A percentile compares a stretch with the other conserved stretches of the same genome.
phyloP scores from a whole-genome alignment of 1,284 basidiomycete species.

The Rhodotorula sp. region DNA sequence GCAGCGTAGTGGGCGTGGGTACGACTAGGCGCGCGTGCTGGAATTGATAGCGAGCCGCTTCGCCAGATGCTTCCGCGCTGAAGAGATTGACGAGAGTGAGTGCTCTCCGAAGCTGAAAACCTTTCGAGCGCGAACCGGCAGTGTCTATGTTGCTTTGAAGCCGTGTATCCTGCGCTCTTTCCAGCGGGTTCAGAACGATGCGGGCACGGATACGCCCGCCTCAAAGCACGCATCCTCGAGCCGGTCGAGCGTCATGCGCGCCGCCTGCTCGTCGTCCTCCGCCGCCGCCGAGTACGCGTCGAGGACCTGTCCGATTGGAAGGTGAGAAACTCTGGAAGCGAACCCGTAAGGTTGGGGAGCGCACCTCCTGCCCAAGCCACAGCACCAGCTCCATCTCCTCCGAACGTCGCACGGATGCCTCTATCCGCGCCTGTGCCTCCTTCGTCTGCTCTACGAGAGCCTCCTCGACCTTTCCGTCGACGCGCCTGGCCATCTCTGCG shows the following conservation, averaged over 20 bases:
- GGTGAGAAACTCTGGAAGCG: too few relatives aligned
- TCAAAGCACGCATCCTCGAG: constrained; percentile 9
- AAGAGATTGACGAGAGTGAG: too few relatives aligned
- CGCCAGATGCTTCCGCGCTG: too few relatives aligned
- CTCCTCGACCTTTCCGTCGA: constrained; percentile 8
- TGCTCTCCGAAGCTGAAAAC: too few relatives aligned
- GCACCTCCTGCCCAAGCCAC: constrained; percentile 20
- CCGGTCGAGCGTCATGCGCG: constrained; percentile 1
- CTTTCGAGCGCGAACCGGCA: too few relatives aligned
- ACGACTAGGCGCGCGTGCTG: constrained; percentile 57
- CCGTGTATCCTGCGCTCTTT: too few relatives aligned
- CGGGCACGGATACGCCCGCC: neutral
- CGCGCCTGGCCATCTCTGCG: constrained; percentile 4
- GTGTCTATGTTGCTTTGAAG: too few relatives aligned
- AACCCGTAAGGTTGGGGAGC: neutral
- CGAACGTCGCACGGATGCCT: neutral
- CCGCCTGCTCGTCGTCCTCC: constrained; percentile 10
- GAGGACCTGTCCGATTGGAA: constrained; percentile 4
- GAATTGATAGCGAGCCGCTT: neutral
- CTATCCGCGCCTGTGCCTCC: constrained; percentile 5
- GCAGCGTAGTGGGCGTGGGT: constrained; percentile 85
- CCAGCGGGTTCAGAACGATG: too few relatives aligned
- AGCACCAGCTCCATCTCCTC: constrained; percentile 16
- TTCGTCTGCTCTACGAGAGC: neutral
- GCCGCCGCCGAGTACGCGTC: neutral